Evolutionary conservation across 108 stramenopile species (phyloP).

Genomic region (Bacterosira constricta): DNA sequence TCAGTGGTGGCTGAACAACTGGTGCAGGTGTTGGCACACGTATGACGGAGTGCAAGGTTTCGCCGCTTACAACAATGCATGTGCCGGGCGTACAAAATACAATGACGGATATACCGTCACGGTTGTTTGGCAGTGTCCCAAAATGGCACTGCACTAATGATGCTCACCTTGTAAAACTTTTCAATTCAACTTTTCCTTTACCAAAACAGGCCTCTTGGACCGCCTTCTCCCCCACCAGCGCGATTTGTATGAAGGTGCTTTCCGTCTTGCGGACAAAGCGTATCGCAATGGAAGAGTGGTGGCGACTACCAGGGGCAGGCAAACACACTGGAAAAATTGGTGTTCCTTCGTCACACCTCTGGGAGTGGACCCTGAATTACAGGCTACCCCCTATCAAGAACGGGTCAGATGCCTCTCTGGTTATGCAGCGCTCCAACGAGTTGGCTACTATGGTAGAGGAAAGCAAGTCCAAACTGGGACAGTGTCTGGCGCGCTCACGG

Average conservation of each 20-base stretch:
- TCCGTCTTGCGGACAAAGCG: background rate
- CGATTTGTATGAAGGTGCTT: no score
- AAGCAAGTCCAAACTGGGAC: no score
- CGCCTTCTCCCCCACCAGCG: no score
- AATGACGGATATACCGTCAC: background rate
- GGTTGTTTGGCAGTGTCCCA: background rate
- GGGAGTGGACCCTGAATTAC: no score
- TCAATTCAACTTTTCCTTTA: no score
- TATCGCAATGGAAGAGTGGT: background rate
- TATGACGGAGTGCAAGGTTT: background rate
- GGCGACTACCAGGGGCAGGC: background rate
- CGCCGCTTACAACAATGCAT: background rate
- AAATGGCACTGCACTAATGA: background rate
- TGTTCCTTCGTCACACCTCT: no score
- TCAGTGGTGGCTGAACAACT: background rate
- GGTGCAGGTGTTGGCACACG: no score
- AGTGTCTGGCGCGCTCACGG: slow-evolving; percentile 7
- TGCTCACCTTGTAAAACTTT: no score
- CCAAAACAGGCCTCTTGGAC: no score
- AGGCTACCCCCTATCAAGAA: no score
- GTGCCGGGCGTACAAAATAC: background rate
- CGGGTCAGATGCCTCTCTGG: background rate
- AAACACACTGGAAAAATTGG: no score
- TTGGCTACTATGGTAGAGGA: no score
- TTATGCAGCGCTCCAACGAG: background rate